Evolutionary conservation across 768 basidiomycete genomes (phyloP).

Genomic region (Amanita brunnescens): DNA sequence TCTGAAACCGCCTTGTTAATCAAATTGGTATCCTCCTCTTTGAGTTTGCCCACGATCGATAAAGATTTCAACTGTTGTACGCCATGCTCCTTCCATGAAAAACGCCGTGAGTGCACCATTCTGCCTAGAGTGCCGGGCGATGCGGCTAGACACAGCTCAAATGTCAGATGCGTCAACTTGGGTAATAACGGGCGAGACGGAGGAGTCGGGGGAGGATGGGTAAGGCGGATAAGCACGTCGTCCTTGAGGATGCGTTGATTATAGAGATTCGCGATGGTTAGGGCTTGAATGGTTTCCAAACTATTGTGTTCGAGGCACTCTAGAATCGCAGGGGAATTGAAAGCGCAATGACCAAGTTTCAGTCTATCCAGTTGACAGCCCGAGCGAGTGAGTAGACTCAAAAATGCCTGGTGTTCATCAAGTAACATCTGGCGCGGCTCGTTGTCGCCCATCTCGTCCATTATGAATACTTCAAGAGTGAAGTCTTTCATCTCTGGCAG

Average conservation of each 20-base stretch:
- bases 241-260: background rate
- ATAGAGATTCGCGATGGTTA: background rate
- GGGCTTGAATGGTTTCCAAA: background rate
- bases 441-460: background rate
- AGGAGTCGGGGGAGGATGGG: background rate
- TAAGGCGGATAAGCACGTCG: background rate
- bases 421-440: background rate
- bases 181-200: background rate
- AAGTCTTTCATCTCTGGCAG: background rate
- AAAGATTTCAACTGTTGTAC: background rate
- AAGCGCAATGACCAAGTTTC: background rate
- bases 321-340: background rate
- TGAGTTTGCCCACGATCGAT: background rate
- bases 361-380: background rate
- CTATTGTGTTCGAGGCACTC: conserved; percentile 1
- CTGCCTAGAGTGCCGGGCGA: background rate
- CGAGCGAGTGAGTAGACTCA: background rate
- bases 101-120: conserved; percentile 1
- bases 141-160: background rate
- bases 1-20: background rate
- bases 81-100: background rate
- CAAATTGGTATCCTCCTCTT: background rate
- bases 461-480: background rate
- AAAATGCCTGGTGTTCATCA: background rate
- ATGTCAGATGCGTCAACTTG: background rate